Base-by-base conservation (phyloP, 2,329 filamentous ascomycete genomes). In the Emmonsiellopsis sp. region DNA sequence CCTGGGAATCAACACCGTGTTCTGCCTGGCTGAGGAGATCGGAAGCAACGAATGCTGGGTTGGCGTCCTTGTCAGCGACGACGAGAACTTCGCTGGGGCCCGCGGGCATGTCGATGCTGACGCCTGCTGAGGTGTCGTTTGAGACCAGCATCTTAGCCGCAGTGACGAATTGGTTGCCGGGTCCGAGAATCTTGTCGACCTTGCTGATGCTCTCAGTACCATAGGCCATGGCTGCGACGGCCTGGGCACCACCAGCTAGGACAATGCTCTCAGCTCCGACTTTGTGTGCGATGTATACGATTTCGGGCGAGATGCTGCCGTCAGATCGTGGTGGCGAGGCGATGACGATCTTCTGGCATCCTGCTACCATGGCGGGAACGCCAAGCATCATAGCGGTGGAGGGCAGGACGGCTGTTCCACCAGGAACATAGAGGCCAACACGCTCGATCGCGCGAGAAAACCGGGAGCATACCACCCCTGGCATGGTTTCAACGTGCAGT, bases 111-210 rank as follows among this genome's bases (percentile, higher is more conserved):
- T 98, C 93, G 63, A 98, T 98, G 70, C 89, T 86, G 42, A 96
- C 91, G 21, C 88, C 87, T 10, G 93, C 93, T 56, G 90, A 94
- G 44, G 93, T 97, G 68, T 98, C 93, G 70, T 98, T 98, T 71
- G 86, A 88, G 43, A 98, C 93, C 62, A 91, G 80, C 93, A 98
- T 98, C 81, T 98, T 98, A 51, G 88, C 93, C 0, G 93, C 93
- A 0, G 93, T 98, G 42, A 98, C 93, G 66, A 97, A 98, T 71
- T 97, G 93, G 73, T 98, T 98, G 37, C 93, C 93, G 2, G 93
- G 93, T 0, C 93, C 93, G 10, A 97, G 82, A 62, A 98, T 96
- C 81, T 98, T 98, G 78, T 98, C 93, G 6, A 98, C 93, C 76
- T 98, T 98, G 70, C 78, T 88, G 49, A 98, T 83, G 62, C 85